Percentiles rank a stretch among this genome's conserved stretches.
Evolutionary conservation across 2,329 filamentous ascomycete species (phyloP).

Genomic region (Penicillium sp.): DNA sequence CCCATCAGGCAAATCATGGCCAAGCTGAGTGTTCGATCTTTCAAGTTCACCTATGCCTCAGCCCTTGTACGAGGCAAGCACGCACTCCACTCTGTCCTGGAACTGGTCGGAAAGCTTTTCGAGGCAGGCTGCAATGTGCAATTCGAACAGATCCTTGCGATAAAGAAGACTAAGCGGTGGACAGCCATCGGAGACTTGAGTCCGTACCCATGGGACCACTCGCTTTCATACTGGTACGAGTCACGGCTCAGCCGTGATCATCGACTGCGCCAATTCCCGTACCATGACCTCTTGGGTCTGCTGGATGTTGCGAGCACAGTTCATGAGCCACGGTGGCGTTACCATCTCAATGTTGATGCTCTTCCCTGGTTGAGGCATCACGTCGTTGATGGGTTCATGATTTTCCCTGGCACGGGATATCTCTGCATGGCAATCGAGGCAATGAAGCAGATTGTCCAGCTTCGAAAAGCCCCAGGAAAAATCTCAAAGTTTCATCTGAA

Average conservation of each 20-base stretch:
- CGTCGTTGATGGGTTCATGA: background rate
- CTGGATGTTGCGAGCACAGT: background rate
- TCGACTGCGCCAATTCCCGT: background rate
- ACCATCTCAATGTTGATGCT: background rate
- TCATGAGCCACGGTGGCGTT: background rate
- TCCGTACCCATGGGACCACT: constrained; percentile 3
- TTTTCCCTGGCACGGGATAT: constrained; percentile 3
- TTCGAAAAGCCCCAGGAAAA: background rate
- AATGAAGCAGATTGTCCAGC: background rate
- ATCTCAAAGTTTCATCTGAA: background rate
- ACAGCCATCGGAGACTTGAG: background rate
- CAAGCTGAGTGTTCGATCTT: background rate
- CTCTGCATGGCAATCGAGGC: constrained; percentile 5
- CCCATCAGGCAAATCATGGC: constrained; percentile 2
- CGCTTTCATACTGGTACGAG: constrained; percentile 1
- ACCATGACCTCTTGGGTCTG: constrained; percentile 1
- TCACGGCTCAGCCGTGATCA: background rate
- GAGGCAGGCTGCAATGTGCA: background rate
- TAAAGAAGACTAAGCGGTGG: background rate
- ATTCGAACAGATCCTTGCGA: background rate
- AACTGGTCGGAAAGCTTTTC: background rate
- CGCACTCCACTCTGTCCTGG: background rate
- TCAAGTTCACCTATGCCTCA: background rate
- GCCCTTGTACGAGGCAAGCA: background rate
- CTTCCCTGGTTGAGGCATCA: constrained; percentile 4